A percentile compares a stretch with the other conserved stretches of the same genome.
Evolutionary conservation across 202 grass and related monocot species (phyloP).

Genomic region (Brachypodium distachyon): DNA sequence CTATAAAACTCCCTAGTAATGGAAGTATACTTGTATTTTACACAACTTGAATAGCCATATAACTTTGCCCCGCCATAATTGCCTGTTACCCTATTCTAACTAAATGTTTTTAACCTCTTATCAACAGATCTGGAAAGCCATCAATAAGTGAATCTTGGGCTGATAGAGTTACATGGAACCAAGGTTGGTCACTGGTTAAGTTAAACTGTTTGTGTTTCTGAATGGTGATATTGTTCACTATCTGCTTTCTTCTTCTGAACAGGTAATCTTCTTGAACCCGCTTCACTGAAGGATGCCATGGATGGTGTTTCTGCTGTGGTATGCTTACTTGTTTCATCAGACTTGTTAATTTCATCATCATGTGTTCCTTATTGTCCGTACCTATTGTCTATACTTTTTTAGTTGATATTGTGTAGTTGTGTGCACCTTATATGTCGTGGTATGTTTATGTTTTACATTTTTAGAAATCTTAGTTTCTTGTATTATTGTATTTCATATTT

Average conservation of each 20-base stretch:
- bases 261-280: conserved; percentile 80
- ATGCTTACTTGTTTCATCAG: conserved; percentile 13
- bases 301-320: conserved; percentile 77
- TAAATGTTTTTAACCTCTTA: neutral
- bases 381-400: neutral
- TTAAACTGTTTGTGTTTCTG: conserved; percentile 4
- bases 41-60: neutral
- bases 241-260: conserved; percentile 18
- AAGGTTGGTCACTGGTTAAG: conserved; percentile 49
- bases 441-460: neutral
- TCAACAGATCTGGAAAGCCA: conserved; percentile 84
- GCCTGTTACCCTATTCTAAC: neutral
- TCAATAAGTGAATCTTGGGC: conserved; percentile 68
- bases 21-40: neutral
- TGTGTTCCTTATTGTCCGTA: neutral
- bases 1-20: neutral
- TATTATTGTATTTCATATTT: neutral
- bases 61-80: neutral
- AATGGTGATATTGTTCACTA: conserved; percentile 14
- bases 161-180: conserved; percentile 86
- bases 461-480: neutral
- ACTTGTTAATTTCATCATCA: neutral
- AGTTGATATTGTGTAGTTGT: neutral
- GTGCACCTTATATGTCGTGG: neutral
- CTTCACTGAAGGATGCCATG: conserved; percentile 68